Base-by-base conservation (phyloP, 331 rosid genomes). In the Quercus tomentella region DNA sequence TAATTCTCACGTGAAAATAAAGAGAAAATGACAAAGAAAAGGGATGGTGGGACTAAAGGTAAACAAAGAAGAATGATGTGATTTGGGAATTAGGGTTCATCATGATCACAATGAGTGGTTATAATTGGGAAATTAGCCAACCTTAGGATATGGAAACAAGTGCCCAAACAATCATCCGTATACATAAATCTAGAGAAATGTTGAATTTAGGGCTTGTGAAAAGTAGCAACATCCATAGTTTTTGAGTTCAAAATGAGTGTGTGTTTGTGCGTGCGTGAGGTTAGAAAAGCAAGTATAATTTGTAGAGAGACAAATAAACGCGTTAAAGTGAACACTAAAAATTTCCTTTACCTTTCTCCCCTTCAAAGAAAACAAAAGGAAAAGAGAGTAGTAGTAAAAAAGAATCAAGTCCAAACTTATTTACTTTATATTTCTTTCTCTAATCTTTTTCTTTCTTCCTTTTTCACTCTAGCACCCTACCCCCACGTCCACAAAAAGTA, bases 401-500 rank as follows among this genome's bases (percentile, higher is more conserved):
- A 77, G 81, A 88, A 87, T 82, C 89, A 86, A 86, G 84, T 77
- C 84, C 79, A 67, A 52, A 75, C 81, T 84, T 68, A 81, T 77
- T 82, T 84, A 51, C 78, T 77, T 84, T 83, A n/a, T 41, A 41
- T 41, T 76, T 76, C n/a, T 56, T 72, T 84, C 80, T 80, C 66
- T 51, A 74, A 68, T 58, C 80, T 68, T 81, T 90, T 88, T 81
- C 85, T 90, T 88, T 81, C 33, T 58, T 22, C 57, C 84, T 78
- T 83, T 83, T 82, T 81, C 82, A 83, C 84, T 82, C 76, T 70
- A 81, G 78, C 81, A 80, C 89, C 89, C 84, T 79, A 80, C 81
- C 82, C 85, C 89, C 91, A 92, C 93, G 90, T 91, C 92, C 93
- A 91, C 88, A 85, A 88, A 88, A 77, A 80, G 80, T 80, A 88